Evolutionary conservation across 768 basidiomycete genomes (phyloP).

Genomic region (Tricholoma sp.): DNA sequence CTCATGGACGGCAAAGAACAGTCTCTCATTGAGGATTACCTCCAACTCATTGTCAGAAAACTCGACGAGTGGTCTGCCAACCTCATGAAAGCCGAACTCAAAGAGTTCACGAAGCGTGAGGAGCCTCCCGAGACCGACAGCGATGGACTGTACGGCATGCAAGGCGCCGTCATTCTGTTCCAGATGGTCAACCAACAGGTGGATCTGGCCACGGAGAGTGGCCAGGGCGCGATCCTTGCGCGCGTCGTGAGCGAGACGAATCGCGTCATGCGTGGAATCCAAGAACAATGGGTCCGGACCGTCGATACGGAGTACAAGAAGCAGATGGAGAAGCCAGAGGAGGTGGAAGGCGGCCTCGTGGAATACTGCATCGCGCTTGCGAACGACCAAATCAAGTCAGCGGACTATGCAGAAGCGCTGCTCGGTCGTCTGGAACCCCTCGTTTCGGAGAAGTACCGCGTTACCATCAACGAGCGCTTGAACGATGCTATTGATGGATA

Average conservation of each 20-base stretch:
- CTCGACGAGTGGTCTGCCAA: constrained; percentile 97
- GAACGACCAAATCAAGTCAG: constrained; percentile 96
- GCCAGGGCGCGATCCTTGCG: constrained; percentile 89
- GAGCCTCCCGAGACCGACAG: constrained; percentile 86
- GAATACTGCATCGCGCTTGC: constrained; percentile 96
- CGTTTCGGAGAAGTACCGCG: constrained; percentile 89
- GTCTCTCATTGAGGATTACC: constrained; percentile 90
- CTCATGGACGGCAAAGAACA: constrained; percentile 96
- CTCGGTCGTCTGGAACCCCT: constrained; percentile 83
- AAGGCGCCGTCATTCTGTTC: constrained; percentile 93
- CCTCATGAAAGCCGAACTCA: constrained; percentile 86
- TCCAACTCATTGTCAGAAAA: constrained; percentile 87
- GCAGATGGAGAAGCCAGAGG: constrained; percentile 84
- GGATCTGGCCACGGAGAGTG: constrained; percentile 92
- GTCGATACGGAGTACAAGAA: constrained; percentile 85
- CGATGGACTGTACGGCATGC: constrained; percentile 86
- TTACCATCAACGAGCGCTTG: constrained; percentile 74
- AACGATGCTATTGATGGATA: constrained; percentile 99
- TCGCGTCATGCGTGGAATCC: constrained; percentile 84
- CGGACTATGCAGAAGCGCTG: constrained; percentile 88
- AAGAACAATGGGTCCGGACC: constrained; percentile 82
- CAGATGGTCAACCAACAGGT: constrained; percentile 98
- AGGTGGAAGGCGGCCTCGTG: constrained; percentile 81
- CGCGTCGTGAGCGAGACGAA: constrained; percentile 85
- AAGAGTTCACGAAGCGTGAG: constrained; percentile 77